A percentile compares a stretch with the other conserved stretches of the same genome.
These are phyloP conservation scores for Phytophthora hybrid DNA, from an alignment of 352 stramenopile genomes.

Conservation along the genomic window DNA sequence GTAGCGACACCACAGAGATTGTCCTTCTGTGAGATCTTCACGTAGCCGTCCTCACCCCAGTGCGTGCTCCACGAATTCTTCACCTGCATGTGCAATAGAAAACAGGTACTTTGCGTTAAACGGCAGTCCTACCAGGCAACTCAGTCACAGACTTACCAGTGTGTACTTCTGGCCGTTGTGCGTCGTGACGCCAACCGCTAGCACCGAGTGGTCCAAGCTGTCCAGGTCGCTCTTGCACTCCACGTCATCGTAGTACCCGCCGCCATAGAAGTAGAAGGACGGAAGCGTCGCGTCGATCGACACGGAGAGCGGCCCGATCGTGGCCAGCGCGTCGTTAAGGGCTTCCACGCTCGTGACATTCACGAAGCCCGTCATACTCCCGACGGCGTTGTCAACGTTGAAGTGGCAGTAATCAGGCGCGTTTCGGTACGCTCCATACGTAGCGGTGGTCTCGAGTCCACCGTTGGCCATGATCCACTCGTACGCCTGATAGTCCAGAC, in stretches of 20 bases:
- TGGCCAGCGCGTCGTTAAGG: slow-evolving; percentile 85
- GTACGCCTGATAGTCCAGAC: slow-evolving; percentile 92
- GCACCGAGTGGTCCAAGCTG: slow-evolving; percentile 93
- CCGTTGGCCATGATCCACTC: slow-evolving; percentile 88
- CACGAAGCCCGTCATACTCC: slow-evolving; percentile 78
- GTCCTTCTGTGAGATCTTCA: slow-evolving; percentile 92
- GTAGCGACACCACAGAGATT: slow-evolving; percentile 97
- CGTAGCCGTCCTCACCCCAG: slow-evolving; percentile 94
- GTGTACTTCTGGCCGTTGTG: slow-evolving; percentile 93
- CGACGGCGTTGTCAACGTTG: slow-evolving; percentile 75
- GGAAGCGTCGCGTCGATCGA: slow-evolving; percentile 87
- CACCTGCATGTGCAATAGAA: slow-evolving; percentile 43
- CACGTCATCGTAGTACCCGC: slow-evolving; percentile 87
- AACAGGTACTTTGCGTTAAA: background rate
- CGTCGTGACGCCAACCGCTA: slow-evolving; percentile 91
- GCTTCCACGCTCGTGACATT: slow-evolving; percentile 81
- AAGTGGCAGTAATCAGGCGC: slow-evolving; percentile 92
- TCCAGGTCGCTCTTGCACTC: slow-evolving; percentile 93
- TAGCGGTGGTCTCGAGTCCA: slow-evolving; percentile 76
- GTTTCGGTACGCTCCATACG: slow-evolving; percentile 91
- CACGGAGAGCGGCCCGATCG: slow-evolving; percentile 87
- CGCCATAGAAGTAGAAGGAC: slow-evolving; percentile 92
- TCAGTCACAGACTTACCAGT: slow-evolving; percentile 51
- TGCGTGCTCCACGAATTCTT: slow-evolving; percentile 96
- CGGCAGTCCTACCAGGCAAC: background rate